Conservation (phyloP, 2,329 filamentous ascomycete genomes). For the Pestalotiopsis sp. region DNA sequence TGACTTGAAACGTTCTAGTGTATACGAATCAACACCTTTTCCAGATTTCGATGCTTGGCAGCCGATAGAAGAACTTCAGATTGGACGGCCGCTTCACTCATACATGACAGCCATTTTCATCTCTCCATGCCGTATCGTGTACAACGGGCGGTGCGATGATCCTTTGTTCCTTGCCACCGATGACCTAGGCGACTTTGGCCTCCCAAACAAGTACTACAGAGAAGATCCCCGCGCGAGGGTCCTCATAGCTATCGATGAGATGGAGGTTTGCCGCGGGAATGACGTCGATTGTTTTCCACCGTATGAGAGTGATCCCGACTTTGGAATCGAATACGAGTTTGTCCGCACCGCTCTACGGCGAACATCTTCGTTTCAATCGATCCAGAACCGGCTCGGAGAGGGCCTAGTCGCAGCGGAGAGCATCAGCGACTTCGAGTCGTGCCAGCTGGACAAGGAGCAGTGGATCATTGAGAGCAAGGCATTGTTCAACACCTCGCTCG, state of each 20-base stretch:
- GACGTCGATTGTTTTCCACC: background rate
- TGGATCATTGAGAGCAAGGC: conserved; percentile 12
- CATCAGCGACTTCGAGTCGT: conserved; percentile 5
- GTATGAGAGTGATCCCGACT: background rate
- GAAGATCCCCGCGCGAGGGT: background rate
- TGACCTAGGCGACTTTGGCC: background rate
- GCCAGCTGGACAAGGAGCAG: background rate
- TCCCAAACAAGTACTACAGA: background rate
- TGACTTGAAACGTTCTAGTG: background rate
- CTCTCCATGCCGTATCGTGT: conserved; percentile 1
- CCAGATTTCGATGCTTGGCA: background rate
- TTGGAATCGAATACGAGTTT: background rate
- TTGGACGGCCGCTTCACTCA: background rate
- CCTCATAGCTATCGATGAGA: background rate
- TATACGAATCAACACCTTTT: background rate
- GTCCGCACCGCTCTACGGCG: background rate
- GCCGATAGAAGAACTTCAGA: background rate
- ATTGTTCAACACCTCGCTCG: conserved; percentile 6
- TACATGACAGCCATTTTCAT: conserved; percentile 10
- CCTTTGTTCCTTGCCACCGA: background rate
- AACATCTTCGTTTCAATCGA: background rate
- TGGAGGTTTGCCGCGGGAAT: background rate
- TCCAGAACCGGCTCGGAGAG: background rate
- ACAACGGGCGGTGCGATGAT: conserved; percentile 1
- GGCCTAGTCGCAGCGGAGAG: background rate